A percentile compares a stretch with the other conserved stretches of the same genome.
Conservation (phyloP, 2,329 filamentous ascomycete genomes). For the Dactylellina cionopaga region DNA sequence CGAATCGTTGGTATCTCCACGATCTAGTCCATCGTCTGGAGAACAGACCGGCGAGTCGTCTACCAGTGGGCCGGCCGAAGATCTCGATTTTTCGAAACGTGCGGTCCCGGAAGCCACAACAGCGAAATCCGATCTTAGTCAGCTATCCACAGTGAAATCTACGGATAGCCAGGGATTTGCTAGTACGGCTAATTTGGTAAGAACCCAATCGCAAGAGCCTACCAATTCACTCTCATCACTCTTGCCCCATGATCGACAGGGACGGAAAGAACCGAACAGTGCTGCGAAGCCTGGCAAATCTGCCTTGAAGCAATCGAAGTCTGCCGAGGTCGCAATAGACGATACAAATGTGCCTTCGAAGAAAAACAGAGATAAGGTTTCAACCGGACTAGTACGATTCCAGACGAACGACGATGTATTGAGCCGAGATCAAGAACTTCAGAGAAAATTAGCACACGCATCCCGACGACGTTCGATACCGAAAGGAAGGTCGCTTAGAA, state of each 20-base stretch:
- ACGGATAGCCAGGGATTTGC: slow-evolving; percentile 52
- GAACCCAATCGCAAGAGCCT: slow-evolving; percentile 54
- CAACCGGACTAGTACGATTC: slow-evolving; percentile 62
- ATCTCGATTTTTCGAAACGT: slow-evolving; percentile 49
- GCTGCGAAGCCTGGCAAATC: slow-evolving; percentile 47
- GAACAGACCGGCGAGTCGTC: slow-evolving; percentile 14
- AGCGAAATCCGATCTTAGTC: slow-evolving; percentile 35
- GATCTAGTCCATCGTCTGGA: slow-evolving; percentile 29
- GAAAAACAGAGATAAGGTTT: slow-evolving; percentile 53
- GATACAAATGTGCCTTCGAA: slow-evolving; percentile 45
- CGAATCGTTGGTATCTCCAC: slow-evolving; percentile 40
- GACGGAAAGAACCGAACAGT: slow-evolving; percentile 54
- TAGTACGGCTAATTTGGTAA: slow-evolving; percentile 52
- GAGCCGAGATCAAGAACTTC: slow-evolving; percentile 61
- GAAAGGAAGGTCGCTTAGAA: slow-evolving; percentile 45
- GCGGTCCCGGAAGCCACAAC: slow-evolving; percentile 20
- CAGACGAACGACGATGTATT: slow-evolving; percentile 63
- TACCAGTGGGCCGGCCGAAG: slow-evolving; percentile 33
- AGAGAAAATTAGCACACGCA: slow-evolving; percentile 59
- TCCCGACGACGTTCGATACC: slow-evolving; percentile 58
- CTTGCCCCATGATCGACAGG: slow-evolving; percentile 55
- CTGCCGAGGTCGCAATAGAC: slow-evolving; percentile 30
- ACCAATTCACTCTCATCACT: slow-evolving; percentile 57
- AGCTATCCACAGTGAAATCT: slow-evolving; percentile 46
- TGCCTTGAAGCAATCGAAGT: slow-evolving; percentile 44